Evolutionary conservation across 495 filamentous ascomycete species (phyloP).

Genomic region (Tetracladium marchalianum): DNA sequence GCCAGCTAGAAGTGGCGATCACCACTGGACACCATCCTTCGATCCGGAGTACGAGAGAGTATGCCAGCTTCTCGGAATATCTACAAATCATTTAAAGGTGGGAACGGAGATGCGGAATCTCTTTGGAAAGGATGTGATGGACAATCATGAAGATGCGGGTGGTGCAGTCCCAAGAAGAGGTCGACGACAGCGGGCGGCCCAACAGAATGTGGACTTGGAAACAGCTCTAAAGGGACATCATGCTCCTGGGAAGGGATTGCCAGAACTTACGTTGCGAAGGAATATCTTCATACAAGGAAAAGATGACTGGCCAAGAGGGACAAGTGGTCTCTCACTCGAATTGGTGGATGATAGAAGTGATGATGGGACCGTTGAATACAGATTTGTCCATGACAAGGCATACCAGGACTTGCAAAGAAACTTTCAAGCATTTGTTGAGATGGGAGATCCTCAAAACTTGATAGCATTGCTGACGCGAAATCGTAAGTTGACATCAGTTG

Average conservation of each 20-base stretch:
- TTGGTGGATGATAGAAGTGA: slow-evolving; percentile 37
- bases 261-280: slow-evolving; percentile 56
- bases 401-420: slow-evolving; percentile 69
- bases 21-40: not conserved
- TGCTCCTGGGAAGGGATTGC: slow-evolving; percentile 50
- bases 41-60: slow-evolving; percentile 29
- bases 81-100: slow-evolving; percentile 71
- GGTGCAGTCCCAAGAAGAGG: slow-evolving; percentile 28
- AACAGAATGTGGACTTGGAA: slow-evolving; percentile 54
- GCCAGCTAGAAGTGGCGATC: slow-evolving; percentile 2
- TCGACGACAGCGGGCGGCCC: slow-evolving; percentile 34
- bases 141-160: slow-evolving; percentile 40
- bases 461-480: slow-evolving; percentile 33
- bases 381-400: slow-evolving; percentile 61
- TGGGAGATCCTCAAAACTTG: slow-evolving; percentile 62
- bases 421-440: slow-evolving; percentile 72
- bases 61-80: slow-evolving; percentile 58
- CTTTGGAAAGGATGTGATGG: slow-evolving; percentile 74
- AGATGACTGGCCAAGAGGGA: slow-evolving; percentile 77
- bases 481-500: slow-evolving; percentile 22
- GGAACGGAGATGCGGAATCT: slow-evolving; percentile 88
- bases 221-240: slow-evolving; percentile 56
- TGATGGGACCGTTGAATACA: slow-evolving; percentile 52
- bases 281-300: slow-evolving; percentile 86
- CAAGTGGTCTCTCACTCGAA: slow-evolving; percentile 76